Evolutionary conservation across 176 grass and related monocot species (phyloP), one percentile per base, ranked within the genome.

Genomic region (Zea mays): DNA sequence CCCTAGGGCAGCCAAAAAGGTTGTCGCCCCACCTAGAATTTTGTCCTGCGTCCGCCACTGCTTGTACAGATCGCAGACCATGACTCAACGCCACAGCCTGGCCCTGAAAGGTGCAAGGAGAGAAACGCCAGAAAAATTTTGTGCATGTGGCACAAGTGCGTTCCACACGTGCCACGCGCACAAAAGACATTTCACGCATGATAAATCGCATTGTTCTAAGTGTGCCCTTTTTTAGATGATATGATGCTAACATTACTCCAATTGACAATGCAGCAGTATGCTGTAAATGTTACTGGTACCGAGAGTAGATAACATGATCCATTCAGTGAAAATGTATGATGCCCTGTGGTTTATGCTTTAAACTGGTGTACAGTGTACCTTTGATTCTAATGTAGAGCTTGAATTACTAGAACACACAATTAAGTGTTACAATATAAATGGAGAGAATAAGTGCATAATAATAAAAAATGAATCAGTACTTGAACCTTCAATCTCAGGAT

Each of bases 401-500:
- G 16, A 80, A 60, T 41, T 58, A 41, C 41, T 67, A 59, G 48
- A 82, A 57, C 56, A 38, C 16, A 73, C 10, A 74, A 61, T 69
- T 49, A 68, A 43, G 41, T 70, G 21, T 65, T 50, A 59, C 7
- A 65, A 55, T 56, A 27, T 41, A 52, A 35, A 68, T 50, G 34
- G 54, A 68, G 12, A 54, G 15, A 82, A 48, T 12, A 69, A 10
- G 16, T 43, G 54, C 62, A 45, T 50, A 84, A 76, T 47, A 52
- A n/a, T 27, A 71, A 34, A 78, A 56, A 65, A 7, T 57, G 10
- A 81, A 67, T 43, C 56, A 73, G 50, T 74, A 99, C 90, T 90
- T 92, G 87, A 89, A 86, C 62, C 40, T 80, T 74, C 94, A 73
- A 51, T 61, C 43, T 95, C 87, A 83, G 96, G 80, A 68, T 92